These are phyloP conservation scores for Pyracantha coccinea DNA, from an alignment of 331 rosid species.

Conservation along the genomic window DNA sequence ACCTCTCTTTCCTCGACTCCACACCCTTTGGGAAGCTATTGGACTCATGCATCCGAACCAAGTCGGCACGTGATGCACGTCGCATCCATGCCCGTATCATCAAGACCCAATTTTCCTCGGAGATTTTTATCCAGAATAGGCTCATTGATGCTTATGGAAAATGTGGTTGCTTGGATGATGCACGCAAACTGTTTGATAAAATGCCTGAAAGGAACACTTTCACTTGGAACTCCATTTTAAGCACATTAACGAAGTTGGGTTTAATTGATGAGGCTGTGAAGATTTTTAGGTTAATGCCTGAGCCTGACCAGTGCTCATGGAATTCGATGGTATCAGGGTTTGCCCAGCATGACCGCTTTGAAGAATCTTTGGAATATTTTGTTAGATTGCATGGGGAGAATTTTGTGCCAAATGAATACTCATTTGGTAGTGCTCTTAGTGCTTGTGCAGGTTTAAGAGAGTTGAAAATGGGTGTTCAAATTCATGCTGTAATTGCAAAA, in stretches of 20 bases:
- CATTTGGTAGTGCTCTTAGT: conserved; percentile 20
- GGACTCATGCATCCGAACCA: conserved; percentile 15
- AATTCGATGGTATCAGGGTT: conserved; percentile 17
- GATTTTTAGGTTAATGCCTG: conserved; percentile 9
- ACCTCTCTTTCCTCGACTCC: conserved; percentile 16
- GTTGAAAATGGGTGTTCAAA: conserved; percentile 13
- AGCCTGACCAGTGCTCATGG: conserved; percentile 21
- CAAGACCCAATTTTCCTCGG: conserved; percentile 14
- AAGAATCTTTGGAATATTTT: conserved; percentile 14
- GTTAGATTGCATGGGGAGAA: conserved; percentile 16
- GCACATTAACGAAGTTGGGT: conserved; percentile 8
- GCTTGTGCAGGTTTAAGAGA: conserved; percentile 18
- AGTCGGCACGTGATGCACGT: conserved; percentile 4
- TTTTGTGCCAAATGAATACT: conserved; percentile 15
- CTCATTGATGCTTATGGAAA: conserved; percentile 15
- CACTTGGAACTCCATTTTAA: conserved; percentile 14
- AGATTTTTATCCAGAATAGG: conserved; percentile 23
- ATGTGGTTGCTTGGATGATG: conserved; percentile 17
- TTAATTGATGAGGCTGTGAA: conserved; percentile 13
- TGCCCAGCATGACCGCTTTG: conserved; percentile 7
- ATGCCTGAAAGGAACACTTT: conserved; percentile 19
- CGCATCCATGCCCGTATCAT: conserved; percentile 20
- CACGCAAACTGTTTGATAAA: conserved; percentile 19
- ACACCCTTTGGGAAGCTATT: conserved; percentile 21
- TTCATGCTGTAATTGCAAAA: conserved; percentile 11